Evolutionary conservation across 768 basidiomycete species (phyloP).

Genomic region (Kwoniella mangroviensis): DNA sequence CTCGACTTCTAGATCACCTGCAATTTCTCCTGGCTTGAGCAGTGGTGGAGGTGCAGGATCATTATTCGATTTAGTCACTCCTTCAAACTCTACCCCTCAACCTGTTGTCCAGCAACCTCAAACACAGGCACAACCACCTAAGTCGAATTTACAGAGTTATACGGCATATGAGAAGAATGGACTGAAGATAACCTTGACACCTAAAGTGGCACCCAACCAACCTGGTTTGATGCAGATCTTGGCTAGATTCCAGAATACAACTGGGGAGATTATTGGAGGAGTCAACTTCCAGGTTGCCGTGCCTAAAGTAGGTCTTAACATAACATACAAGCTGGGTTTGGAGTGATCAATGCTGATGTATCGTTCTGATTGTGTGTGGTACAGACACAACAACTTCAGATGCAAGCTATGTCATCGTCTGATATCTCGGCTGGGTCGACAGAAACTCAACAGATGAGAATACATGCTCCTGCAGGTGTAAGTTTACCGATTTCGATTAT

Average conservation of each 20-base stretch:
- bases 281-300: constrained; percentile 97
- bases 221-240: constrained; percentile 91
- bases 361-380: not conserved
- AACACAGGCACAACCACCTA: constrained; percentile 62
- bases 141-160: constrained; percentile 71
- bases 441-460: constrained; percentile 95
- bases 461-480: constrained; percentile 84
- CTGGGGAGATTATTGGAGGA: constrained; percentile 63
- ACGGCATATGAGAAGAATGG: constrained; percentile 91
- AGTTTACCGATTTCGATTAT: constrained; percentile 54
- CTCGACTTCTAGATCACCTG: constrained; percentile 43
- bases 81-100: constrained; percentile 42
- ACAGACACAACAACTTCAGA: constrained; percentile 94
- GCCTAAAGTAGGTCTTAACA: constrained; percentile 70
- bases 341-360: too few relatives aligned
- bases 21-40: constrained; percentile 36
- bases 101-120: constrained; percentile 61
- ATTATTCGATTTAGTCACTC: constrained; percentile 42
- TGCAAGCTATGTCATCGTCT: constrained; percentile 93
- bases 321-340: not conserved
- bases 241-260: constrained; percentile 78
- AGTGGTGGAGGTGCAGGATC: constrained; percentile 40
- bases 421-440: constrained; percentile 74
- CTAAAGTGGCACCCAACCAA: constrained; percentile 75
- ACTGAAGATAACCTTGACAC: constrained; percentile 84